Base-by-base conservation (phyloP, 306 rosid species). In the Datisca glomerata region DNA sequence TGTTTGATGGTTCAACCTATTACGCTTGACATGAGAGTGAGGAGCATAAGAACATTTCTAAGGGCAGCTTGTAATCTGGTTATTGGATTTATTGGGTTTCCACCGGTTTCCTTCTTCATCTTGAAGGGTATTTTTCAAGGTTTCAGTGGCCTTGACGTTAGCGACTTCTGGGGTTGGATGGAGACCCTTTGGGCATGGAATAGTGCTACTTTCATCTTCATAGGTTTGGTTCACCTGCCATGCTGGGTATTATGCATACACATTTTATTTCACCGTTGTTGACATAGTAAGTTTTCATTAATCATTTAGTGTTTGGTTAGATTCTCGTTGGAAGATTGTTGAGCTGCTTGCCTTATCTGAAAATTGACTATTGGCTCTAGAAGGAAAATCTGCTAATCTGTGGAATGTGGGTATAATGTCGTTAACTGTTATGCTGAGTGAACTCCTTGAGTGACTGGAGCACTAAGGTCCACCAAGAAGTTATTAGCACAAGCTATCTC, bases 111-210 rank as follows among this genome's bases (percentile, higher is more conserved):
- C 33, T 83, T 65, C 58, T 10, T 75, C 35, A 23, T 72, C 41
- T 24, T 78, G 44, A 89, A 70, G 73, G 73, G 54, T 21, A 64
- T 66, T 18, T 73, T 72, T 18, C 91, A 63, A 67, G 86, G 69
- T 31, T 53, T 42, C 48, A 7, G 41, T 49, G 53, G 61, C 45
- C 8, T 47, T 33, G 55, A 48, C 41, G 59, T 68, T 18, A 70
- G 86, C 41, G 86, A 77, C 31, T 89, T 74, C 70, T 84, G 95
- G 95, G 58, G 58, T 56, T 89, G 97, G 97, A 58, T 74, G 70
- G 93, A 80, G 67, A 72, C 86, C 49, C 94, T 89, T 40, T 89
- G 95, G 95, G 63, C 71, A 31, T 89, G 97, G 95, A 89, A 70
- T 47, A 83, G 97, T 68, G 97, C 93, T 14, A 80, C 95, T 55